A percentile compares a stretch with the other conserved stretches of the same genome.
Evolutionary conservation across 2,329 filamentous ascomycete genomes (phyloP).

Genomic region (Ophiostoma ulmi): DNA sequence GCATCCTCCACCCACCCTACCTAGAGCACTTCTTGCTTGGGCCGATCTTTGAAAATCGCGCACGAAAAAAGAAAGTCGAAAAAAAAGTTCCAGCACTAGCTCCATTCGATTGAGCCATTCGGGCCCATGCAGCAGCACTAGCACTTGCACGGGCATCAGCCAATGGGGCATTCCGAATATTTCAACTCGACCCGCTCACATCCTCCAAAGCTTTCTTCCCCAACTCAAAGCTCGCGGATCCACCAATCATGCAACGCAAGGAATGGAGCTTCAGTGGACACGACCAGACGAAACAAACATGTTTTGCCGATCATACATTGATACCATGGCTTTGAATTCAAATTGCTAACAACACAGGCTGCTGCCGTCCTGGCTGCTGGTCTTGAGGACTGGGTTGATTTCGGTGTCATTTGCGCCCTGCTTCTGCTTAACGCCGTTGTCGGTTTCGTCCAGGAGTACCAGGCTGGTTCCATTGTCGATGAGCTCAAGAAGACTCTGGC

Average conservation of each 20-base stretch:
- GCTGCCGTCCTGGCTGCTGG: constrained; percentile 76
- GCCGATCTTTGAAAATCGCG: constrained; percentile 24
- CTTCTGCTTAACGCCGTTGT: constrained; percentile 79
- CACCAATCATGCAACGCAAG: constrained; percentile 12
- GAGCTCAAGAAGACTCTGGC: constrained; percentile 76
- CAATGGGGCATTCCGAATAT: constrained; percentile 18
- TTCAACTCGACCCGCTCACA: neutral
- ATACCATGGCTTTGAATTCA: neutral
- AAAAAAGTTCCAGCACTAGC: neutral
- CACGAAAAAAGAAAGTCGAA: constrained; percentile 15
- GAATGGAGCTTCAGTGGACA: neutral
- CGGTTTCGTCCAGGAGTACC: constrained; percentile 84
- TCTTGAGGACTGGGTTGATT: constrained; percentile 86
- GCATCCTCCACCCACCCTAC: neutral
- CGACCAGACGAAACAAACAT: constrained; percentile 16
- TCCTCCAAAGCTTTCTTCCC: constrained; percentile 2
- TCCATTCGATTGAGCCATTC: neutral
- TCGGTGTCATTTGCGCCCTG: constrained; percentile 77
- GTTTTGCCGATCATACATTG: constrained; percentile 25
- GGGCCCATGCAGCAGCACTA: neutral
- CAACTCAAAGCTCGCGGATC: constrained; percentile 13
- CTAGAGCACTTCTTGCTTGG: neutral
- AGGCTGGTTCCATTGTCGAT: constrained; percentile 84
- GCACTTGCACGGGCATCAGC: constrained; percentile 16
- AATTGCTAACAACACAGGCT: constrained; percentile 41